Conservation (phyloP, 306 rosid genomes). For the Psophocarpus tetragonolobus region DNA sequence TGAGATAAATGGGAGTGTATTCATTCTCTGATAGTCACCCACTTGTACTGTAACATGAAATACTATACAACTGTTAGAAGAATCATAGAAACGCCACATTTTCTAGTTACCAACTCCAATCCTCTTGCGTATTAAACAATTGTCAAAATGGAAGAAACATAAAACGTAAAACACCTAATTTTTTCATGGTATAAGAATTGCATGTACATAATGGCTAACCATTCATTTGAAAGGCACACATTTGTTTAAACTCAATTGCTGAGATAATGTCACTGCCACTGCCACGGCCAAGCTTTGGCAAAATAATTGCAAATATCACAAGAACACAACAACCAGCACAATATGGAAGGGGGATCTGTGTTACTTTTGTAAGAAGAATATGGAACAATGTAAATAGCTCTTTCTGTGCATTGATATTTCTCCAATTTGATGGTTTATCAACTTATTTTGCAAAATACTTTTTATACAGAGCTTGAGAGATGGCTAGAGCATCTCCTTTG, state of each 20-base stretch:
- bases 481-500: conserved; percentile 71
- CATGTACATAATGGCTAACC: no score
- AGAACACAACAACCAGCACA: conserved; percentile 17
- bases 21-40: no score
- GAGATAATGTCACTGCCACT: conserved; percentile 6
- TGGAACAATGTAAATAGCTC: neutral
- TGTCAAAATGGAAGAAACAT: no score
- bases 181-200: no score
- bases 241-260: conserved; percentile 4
- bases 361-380: conserved; percentile 4
- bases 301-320: conserved; percentile 4
- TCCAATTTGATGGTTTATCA: neutral
- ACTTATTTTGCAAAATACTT: conserved; percentile 51
- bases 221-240: no score
- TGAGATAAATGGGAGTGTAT: no score
- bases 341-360: neutral
- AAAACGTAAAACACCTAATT: no score
- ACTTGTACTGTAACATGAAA: no score
- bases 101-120: no score
- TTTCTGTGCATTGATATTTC: neutral
- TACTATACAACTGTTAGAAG: no score
- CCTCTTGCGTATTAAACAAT: no score
- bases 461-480: conserved; percentile 60
- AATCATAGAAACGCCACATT: no score
- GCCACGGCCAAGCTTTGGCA: neutral